Percentiles rank a stretch among this genome's conserved stretches.
Conservation (phyloP, 1,284 basidiomycete genomes). For the Sporisorium reilianum region DNA sequence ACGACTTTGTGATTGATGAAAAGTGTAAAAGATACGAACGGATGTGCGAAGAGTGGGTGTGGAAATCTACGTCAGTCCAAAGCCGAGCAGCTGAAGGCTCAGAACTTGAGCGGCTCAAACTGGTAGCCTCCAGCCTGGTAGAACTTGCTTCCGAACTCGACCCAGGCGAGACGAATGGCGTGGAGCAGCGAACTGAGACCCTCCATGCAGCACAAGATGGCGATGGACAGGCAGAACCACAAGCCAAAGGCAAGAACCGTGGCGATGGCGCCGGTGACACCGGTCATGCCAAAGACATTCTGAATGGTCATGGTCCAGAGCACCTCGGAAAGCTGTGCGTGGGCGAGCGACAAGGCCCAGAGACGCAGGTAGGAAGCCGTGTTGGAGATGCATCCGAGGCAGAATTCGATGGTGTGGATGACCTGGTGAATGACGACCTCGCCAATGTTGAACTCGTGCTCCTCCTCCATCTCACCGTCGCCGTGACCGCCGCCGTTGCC, state of each 20-base stretch:
- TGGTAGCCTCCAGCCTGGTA: constrained; percentile 87
- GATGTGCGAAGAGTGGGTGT: neutral
- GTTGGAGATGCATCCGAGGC: constrained; percentile 97
- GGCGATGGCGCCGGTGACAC: constrained; percentile 74
- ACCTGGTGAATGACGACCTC: constrained; percentile 96
- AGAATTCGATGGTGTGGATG: constrained; percentile 84
- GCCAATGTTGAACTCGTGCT: constrained; percentile 80
- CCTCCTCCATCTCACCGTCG: constrained; percentile 76
- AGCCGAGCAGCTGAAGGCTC: constrained; percentile 1
- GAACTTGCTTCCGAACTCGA: constrained; percentile 96
- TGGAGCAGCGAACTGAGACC: constrained; percentile 84
- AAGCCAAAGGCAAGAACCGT: constrained; percentile 78
- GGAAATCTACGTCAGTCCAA: neutral
- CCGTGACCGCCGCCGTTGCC: constrained; percentile 82
- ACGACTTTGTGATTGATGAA: constrained; percentile 6
- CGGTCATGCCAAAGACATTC: constrained; percentile 67
- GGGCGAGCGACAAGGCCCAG: constrained; percentile 97
- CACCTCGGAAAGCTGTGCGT: constrained; percentile 97
- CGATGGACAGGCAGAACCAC: constrained; percentile 86
- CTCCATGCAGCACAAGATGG: constrained; percentile 84
- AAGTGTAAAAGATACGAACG: neutral
- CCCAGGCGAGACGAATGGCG: constrained; percentile 96
- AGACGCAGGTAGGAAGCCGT: constrained; percentile 98
- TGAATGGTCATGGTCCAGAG: constrained; percentile 69
- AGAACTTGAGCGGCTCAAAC: constrained; percentile 64